Evolutionary conservation across 73 alveolate species (phyloP).

Genomic region (Paramecium sexaurelia): DNA sequence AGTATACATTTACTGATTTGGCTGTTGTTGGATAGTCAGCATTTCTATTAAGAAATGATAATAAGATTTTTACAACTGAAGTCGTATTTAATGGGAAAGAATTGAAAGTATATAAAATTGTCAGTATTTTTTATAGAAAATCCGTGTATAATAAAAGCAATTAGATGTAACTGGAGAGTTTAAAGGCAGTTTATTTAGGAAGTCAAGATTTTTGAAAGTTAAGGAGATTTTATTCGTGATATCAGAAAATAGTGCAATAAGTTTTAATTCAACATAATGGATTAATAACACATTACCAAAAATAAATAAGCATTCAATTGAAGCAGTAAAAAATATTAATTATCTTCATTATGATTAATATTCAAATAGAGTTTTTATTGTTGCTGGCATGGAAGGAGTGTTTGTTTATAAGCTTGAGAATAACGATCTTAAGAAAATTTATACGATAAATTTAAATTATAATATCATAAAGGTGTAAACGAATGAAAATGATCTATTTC

Average conservation of each 20-base stretch:
- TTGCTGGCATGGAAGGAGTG: not conserved
- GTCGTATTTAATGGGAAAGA: not conserved
- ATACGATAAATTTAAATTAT: not conserved
- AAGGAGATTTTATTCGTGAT: not conserved
- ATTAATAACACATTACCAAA: not conserved
- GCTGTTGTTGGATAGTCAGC: not conserved
- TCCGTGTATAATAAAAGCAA: not conserved
- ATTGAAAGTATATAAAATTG: not conserved
- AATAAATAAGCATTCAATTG: not conserved
- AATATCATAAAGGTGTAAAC: not conserved
- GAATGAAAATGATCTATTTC: not conserved
- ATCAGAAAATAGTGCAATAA: not conserved
- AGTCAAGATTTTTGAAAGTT: not conserved
- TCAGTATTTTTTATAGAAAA: not conserved
- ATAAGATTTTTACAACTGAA: not conserved
- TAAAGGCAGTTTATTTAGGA: not conserved
- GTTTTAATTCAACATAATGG: not conserved
- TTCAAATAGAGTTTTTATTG: not conserved
- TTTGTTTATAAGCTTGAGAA: not conserved
- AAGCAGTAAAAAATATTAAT: not conserved
- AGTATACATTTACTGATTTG: not conserved
- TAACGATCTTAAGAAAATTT: not conserved
- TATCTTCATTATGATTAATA: not conserved
- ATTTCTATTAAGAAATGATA: not conserved
- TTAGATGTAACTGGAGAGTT: not conserved